phyloP scores from a whole-genome alignment of 2,329 filamentous ascomycete genomes.

The Emergomyces pasteurianus region DNA sequence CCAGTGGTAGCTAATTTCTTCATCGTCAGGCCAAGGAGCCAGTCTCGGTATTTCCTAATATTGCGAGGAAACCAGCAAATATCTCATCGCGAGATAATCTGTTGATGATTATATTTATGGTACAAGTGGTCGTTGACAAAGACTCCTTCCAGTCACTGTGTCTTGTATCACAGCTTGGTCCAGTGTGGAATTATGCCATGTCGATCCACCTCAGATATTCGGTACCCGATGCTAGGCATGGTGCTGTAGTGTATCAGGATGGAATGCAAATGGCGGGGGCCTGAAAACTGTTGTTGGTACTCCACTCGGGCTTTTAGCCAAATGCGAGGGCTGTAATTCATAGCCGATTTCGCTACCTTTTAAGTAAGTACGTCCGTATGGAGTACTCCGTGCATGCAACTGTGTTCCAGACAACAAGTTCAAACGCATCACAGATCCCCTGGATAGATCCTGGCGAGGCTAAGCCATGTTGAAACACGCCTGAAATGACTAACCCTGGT shows the following conservation, averaged over 20 bases:
- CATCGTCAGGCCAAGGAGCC: background rate
- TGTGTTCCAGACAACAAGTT: background rate
- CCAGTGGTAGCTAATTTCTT: background rate
- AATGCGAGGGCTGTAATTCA: background rate
- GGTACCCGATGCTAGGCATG: background rate
- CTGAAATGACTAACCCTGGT: background rate
- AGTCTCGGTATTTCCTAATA: background rate
- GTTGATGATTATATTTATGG: background rate
- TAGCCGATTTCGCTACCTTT: background rate
- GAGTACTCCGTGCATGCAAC: no score
- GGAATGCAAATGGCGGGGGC: background rate
- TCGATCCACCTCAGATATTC: background rate
- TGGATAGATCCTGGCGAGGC: background rate
- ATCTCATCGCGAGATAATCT: background rate
- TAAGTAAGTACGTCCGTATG: no score
- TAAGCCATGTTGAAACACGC: constrained; percentile 2
- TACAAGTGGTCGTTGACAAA: background rate
- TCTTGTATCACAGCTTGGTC: constrained; percentile 1
- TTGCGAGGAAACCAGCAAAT: background rate
- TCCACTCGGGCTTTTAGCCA: background rate
- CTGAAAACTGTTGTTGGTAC: background rate
- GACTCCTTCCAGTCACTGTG: background rate
- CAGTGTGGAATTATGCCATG: background rate
- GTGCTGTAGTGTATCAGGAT: background rate
- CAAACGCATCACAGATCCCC: background rate